Evolutionary conservation across 1,284 basidiomycete species (phyloP).

Genomic region (Sanguinoderma infundibulare): DNA sequence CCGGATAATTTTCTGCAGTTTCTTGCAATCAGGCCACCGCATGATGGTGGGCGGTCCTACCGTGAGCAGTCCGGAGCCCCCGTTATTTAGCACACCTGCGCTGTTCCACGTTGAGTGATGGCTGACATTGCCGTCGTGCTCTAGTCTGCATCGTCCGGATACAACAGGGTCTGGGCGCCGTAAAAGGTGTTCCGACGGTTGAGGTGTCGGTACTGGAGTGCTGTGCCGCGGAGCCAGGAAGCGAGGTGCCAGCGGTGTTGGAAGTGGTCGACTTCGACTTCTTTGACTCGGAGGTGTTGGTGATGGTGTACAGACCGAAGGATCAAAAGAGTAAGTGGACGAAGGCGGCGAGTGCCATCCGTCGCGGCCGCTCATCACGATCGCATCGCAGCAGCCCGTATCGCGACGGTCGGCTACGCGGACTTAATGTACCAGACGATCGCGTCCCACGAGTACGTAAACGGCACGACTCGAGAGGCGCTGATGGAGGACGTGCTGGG

Average conservation of each 20-base stretch:
- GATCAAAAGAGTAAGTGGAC: conserved; percentile 30
- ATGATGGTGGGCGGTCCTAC: conserved; percentile 25
- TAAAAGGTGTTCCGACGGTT: conserved; percentile 20
- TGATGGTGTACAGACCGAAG: conserved; percentile 54
- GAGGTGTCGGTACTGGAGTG: conserved; percentile 30
- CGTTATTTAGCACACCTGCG: conserved; percentile 15
- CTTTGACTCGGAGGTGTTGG: conserved; percentile 72
- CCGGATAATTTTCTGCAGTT: conserved; percentile 29
- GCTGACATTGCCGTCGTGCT: conserved; percentile 13
- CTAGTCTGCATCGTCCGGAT: conserved; percentile 32
- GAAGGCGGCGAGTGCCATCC: neutral
- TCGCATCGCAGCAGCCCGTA: conserved; percentile 51
- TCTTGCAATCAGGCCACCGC: conserved; percentile 31
- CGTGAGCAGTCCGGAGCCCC: conserved; percentile 23
- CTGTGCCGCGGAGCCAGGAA: conserved; percentile 24
- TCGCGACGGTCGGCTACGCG: conserved; percentile 63
- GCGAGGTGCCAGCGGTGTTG: conserved; percentile 32
- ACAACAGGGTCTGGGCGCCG: conserved; percentile 24
- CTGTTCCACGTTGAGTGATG: conserved; percentile 20
- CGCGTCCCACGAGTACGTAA: conserved; percentile 53
- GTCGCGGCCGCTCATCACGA: conserved; percentile 33
- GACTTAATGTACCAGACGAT: conserved; percentile 61
- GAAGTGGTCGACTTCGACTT: conserved; percentile 71
- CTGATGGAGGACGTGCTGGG: conserved; percentile 60
- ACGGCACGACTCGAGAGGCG: conserved; percentile 58